phyloP scores from a whole-genome alignment of 768 basidiomycete species.

The Russula olivacea region DNA sequence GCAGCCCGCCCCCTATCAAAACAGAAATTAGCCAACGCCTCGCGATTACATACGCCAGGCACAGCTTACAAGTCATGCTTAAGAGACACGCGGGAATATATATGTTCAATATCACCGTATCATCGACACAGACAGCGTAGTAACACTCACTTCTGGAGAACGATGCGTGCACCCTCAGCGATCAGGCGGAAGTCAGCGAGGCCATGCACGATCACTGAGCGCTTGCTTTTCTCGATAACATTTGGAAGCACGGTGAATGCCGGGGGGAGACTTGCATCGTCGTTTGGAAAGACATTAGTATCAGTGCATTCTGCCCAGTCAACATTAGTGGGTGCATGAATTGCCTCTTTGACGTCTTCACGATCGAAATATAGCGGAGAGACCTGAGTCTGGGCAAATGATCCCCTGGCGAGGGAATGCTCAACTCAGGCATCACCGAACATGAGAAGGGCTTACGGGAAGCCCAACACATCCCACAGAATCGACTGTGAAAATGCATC shows the following conservation, averaged over 20 bases:
- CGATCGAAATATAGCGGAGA: background rate
- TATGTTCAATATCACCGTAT: background rate
- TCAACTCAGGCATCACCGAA: background rate
- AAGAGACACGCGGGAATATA: background rate
- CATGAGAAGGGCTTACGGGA: background rate
- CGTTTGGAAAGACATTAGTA: background rate
- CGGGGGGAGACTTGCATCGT: background rate
- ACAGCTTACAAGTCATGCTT: constrained; percentile 21
- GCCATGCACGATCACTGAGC: constrained; percentile 66
- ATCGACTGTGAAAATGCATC: constrained; percentile 40
- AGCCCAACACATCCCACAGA: constrained; percentile 58
- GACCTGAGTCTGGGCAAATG: background rate
- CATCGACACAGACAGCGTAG: background rate
- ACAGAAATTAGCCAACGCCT: background rate
- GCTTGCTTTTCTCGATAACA: constrained; percentile 68
- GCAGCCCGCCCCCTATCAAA: constrained; percentile 49
- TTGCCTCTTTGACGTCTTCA: background rate
- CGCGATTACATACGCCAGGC: background rate
- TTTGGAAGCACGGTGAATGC: constrained; percentile 43
- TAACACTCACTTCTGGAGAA: constrained; percentile 35
- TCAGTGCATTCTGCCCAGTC: background rate
- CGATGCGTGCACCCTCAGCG: constrained; percentile 50
- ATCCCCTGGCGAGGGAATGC: background rate
- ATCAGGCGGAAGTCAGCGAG: constrained; percentile 69
- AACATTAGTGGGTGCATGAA: background rate